A percentile compares a stretch with the other conserved stretches of the same genome.
phyloP scores from a whole-genome alignment of 495 filamentous ascomycete genomes.

The Xylaria bambusicola region DNA sequence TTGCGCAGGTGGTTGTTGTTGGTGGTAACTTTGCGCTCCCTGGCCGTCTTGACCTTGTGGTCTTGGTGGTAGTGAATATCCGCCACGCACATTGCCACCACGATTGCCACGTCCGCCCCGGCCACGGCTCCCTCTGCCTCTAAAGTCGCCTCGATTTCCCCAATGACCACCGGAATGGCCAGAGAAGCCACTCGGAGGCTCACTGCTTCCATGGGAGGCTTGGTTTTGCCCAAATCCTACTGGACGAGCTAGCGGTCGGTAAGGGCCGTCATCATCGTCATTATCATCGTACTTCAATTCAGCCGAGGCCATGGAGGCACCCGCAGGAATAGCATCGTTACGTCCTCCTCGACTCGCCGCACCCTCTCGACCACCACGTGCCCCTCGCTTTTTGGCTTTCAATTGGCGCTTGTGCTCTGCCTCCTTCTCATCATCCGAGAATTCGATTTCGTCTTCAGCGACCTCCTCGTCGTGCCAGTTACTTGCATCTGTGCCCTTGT shows the following conservation, averaged over 20 bases:
- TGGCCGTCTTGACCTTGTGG: constrained; percentile 26
- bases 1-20: constrained; percentile 28
- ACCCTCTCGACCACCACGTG: constrained; percentile 37
- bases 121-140: constrained; percentile 51
- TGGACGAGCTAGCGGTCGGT: constrained; percentile 69
- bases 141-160: constrained; percentile 40
- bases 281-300: constrained; percentile 56
- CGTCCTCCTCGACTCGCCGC: constrained; percentile 32
- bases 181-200: constrained; percentile 35
- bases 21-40: constrained; percentile 27
- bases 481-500: constrained; percentile 88
- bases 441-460: constrained; percentile 82
- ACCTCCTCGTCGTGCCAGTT: constrained; percentile 93
- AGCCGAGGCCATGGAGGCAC: constrained; percentile 30
- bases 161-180: constrained; percentile 37
- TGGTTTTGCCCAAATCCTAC: constrained; percentile 49
- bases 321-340: constrained; percentile 39
- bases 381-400: constrained; percentile 62
- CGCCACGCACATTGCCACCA: constrained; percentile 34
- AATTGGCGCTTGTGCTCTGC: constrained; percentile 68
- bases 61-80: constrained; percentile 35
- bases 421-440: constrained; percentile 95
- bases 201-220: constrained; percentile 32
- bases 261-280: constrained; percentile 67
- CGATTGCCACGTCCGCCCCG: constrained; percentile 39